Percentiles rank a stretch among this genome's conserved stretches.
Conservation (phyloP, 163 green algal species). For the Volvox carteri region DNA sequence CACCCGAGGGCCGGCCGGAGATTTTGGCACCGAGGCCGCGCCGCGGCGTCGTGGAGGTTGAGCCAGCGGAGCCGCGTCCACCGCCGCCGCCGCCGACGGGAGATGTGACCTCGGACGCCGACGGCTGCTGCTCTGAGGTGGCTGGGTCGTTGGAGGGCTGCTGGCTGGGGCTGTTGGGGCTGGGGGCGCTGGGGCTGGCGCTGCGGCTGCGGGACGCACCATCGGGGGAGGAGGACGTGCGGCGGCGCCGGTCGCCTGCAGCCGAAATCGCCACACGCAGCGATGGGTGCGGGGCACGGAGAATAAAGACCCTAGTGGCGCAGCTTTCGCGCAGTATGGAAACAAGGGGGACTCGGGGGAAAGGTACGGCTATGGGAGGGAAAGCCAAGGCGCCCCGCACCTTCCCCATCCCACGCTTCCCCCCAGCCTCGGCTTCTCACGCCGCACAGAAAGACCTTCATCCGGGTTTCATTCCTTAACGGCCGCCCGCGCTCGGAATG, state of each 20-base stretch:
- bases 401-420: no score
- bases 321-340: no score
- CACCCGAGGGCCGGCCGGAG: background rate
- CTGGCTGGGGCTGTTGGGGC: conserved; percentile 30
- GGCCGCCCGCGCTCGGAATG: no score
- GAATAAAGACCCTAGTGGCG: no score
- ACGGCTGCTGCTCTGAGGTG: background rate
- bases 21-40: conserved; percentile 42
- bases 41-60: background rate
- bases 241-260: background rate
- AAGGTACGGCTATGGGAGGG: no score
- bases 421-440: no score
- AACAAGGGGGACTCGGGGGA: no score
- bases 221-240: conserved; percentile 6
- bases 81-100: background rate
- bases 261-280: no score
- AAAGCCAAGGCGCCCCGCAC: no score
- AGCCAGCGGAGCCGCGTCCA: background rate
- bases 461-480: no score
- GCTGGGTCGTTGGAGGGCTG: conserved; percentile 1
- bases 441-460: no score
- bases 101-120: background rate
- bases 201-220: conserved; percentile 9
- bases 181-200: conserved; percentile 4
- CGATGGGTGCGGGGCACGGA: no score